These are phyloP conservation scores for Colletotrichum theobromicola DNA, from an alignment of 2,329 filamentous ascomycete genomes.

Conservation along the genomic window DNA sequence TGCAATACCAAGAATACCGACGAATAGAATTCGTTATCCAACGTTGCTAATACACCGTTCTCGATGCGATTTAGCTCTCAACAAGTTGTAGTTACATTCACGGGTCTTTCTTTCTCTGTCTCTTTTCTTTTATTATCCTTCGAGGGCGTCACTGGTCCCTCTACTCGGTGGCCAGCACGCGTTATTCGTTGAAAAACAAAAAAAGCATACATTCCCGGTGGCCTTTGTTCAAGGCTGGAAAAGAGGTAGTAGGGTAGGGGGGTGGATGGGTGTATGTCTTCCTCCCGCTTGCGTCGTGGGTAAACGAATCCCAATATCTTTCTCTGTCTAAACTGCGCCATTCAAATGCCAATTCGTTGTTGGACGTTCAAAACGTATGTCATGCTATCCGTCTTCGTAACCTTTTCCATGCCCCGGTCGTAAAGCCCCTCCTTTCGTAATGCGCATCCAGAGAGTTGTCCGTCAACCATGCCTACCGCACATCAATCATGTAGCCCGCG, in stretches of 20 bases:
- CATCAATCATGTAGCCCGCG: not conserved
- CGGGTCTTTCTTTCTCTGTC: not conserved
- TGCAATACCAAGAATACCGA: too few species aligned
- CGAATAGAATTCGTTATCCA: too few species aligned
- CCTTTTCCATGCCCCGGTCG: slow-evolving; percentile 2
- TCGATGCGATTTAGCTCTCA: not conserved
- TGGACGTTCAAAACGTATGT: slow-evolving; percentile 5
- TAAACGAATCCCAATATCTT: not conserved
- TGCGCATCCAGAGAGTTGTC: not conserved
- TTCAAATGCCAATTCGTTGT: slow-evolving; percentile 20
- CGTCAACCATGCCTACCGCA: not conserved
- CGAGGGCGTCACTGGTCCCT: not conserved
- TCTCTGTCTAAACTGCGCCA: slow-evolving; percentile 18
- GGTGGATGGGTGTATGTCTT: not conserved
- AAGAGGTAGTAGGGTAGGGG: too few species aligned
- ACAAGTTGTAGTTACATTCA: not conserved
- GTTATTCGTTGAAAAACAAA: not conserved
- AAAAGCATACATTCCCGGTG: not conserved
- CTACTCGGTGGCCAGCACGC: slow-evolving; percentile 2
- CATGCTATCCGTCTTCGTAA: slow-evolving; percentile 13
- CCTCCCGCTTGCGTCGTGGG: not conserved
- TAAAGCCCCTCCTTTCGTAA: slow-evolving; percentile 3
- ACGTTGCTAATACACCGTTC: too few species aligned
- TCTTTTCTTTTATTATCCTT: not conserved
- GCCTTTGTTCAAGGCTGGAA: not conserved